Conservation (phyloP, 345 rosid genomes). For the Anastatica hierochuntica region DNA sequence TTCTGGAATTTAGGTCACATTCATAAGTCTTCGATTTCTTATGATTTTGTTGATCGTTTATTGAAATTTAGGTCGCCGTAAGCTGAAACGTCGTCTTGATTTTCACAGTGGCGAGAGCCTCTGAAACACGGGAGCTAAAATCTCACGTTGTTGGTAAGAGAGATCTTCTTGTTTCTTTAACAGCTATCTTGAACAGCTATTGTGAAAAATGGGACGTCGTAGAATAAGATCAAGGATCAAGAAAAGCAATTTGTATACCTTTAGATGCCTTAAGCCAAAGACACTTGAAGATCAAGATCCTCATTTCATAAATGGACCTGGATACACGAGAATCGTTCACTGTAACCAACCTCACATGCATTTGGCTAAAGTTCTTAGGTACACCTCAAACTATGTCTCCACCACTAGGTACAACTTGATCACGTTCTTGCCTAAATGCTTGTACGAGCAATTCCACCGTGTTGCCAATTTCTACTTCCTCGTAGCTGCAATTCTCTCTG, state of each 20-base stretch:
- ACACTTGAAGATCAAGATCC: slow-evolving; percentile 22
- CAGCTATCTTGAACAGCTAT: background rate
- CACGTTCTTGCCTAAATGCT: slow-evolving; percentile 58
- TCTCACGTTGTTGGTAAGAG: background rate
- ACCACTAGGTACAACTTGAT: slow-evolving; percentile 52
- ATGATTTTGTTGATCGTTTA: background rate
- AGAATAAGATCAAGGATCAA: slow-evolving; percentile 60
- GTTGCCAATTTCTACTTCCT: slow-evolving; percentile 72
- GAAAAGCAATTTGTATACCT: slow-evolving; percentile 71
- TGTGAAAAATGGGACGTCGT: slow-evolving; percentile 50
- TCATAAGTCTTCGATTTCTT: background rate
- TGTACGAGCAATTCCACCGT: slow-evolving; percentile 72
- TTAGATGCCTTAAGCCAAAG: slow-evolving; percentile 26
- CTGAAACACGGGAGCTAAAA: slow-evolving; percentile 6
- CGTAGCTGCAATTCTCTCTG: slow-evolving; percentile 43
- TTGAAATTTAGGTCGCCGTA: background rate
- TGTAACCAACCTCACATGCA: slow-evolving; percentile 50
- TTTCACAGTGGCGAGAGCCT: slow-evolving; percentile 11
- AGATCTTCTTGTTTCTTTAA: slow-evolving; percentile 5
- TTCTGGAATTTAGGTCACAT: background rate
- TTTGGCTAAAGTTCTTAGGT: slow-evolving; percentile 33
- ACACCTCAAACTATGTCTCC: slow-evolving; percentile 45
- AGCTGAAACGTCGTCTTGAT: background rate
- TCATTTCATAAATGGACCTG: slow-evolving; percentile 20
- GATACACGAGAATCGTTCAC: slow-evolving; percentile 19